Conservation (phyloP, 73 alveolate genomes). For the Uronychia setigera region DNA sequence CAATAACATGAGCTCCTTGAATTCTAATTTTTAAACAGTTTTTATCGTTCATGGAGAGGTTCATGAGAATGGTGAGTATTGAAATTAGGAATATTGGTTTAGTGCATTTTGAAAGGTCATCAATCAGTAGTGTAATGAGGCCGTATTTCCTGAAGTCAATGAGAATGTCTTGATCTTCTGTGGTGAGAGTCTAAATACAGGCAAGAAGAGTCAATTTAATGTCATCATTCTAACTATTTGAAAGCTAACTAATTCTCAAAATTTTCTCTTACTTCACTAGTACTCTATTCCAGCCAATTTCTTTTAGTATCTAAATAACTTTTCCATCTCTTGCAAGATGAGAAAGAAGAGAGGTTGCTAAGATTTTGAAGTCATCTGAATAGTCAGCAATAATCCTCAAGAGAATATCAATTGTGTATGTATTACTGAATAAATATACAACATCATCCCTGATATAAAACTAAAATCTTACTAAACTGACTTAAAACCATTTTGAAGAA, state of each 20-base stretch:
- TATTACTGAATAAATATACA: conserved; percentile 29
- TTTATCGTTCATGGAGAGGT: conserved; percentile 67
- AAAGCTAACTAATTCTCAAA: background rate
- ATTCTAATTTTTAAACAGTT: conserved; percentile 61
- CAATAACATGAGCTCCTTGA: conserved; percentile 64
- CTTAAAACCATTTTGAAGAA: conserved; percentile 26
- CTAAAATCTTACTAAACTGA: conserved; percentile 1
- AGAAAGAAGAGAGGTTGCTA: conserved; percentile 45
- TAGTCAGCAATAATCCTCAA: conserved; percentile 55
- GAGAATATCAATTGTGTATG: conserved; percentile 40
- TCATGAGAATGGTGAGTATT: conserved; percentile 52
- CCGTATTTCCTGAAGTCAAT: conserved; percentile 59
- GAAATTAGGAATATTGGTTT: conserved; percentile 55
- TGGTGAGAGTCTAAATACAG: conserved; percentile 55
- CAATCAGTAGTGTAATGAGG: conserved; percentile 39
- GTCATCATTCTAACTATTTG: conserved; percentile 29
- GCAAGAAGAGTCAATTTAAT: conserved; percentile 49
- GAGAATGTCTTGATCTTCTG: conserved; percentile 59
- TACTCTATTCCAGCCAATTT: conserved; percentile 27
- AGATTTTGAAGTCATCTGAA: conserved; percentile 49
- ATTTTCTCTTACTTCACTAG: conserved; percentile 37
- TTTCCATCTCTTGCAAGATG: conserved; percentile 48
- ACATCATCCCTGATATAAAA: conserved; percentile 18
- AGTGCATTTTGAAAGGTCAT: conserved; percentile 20
- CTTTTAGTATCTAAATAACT: conserved; percentile 23